phyloP scores from a whole-genome alignment of 2,329 filamentous ascomycete genomes.

The Bipolaris bicolor region DNA sequence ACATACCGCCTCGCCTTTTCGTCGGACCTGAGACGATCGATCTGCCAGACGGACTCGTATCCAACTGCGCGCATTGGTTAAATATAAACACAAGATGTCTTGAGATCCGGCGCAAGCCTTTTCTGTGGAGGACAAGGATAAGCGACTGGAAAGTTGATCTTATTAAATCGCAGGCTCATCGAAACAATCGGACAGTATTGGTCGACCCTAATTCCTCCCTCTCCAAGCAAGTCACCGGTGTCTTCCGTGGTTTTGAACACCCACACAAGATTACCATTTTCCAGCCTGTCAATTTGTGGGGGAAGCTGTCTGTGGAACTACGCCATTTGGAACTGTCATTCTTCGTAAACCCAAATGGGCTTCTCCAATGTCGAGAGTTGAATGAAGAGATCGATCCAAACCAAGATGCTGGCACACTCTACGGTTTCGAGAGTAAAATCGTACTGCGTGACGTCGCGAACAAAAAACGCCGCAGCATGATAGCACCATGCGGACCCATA shows the following conservation, averaged over 20 bases:
- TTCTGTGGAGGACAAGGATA: conserved; percentile 46
- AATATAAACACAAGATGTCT: conserved; percentile 54
- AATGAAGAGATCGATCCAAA: conserved; percentile 54
- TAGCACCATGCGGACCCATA: conserved; percentile 57
- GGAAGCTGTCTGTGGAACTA: conserved; percentile 55
- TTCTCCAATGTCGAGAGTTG: conserved; percentile 59
- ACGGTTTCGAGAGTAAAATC: conserved; percentile 64
- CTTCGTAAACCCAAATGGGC: conserved; percentile 51
- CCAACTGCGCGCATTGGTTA: conserved; percentile 65
- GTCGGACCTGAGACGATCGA: conserved; percentile 46
- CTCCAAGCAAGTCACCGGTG: conserved; percentile 47
- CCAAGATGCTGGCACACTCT: conserved; percentile 64
- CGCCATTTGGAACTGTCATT: conserved; percentile 60
- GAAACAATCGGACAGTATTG: conserved; percentile 41
- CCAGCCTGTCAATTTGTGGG: conserved; percentile 47
- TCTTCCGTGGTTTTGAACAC: conserved; percentile 59
- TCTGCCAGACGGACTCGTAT: conserved; percentile 58
- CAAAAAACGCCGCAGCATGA: conserved; percentile 53
- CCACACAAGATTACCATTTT: conserved; percentile 52
- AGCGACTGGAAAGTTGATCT: conserved; percentile 52
- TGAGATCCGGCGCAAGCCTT: conserved; percentile 58
- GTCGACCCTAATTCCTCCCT: conserved; percentile 57
- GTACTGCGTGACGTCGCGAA: conserved; percentile 57
- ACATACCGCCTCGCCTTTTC: conserved; percentile 42
- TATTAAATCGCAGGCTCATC: conserved; percentile 30